Percentiles rank a stretch among this genome's conserved stretches.
Evolutionary conservation across 2,329 filamentous ascomycete genomes (phyloP).

Genomic region (Chaetomiaceae sp.): DNA sequence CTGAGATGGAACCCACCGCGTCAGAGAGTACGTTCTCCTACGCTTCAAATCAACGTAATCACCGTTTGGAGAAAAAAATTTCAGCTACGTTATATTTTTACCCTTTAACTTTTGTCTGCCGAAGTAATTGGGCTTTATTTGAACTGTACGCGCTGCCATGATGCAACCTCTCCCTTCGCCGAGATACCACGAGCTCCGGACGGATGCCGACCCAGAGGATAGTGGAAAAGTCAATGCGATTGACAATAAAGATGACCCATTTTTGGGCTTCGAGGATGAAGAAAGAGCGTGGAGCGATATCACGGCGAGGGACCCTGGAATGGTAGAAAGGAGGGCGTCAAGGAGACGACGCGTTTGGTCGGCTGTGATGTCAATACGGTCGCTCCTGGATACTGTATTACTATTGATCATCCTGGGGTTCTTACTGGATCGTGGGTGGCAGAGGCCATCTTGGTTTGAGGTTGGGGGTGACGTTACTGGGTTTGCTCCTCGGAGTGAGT

Average conservation of each 20-base stretch:
- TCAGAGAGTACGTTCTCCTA: no score
- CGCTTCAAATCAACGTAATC: no score
- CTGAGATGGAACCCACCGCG: no score
- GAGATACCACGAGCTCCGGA: background rate
- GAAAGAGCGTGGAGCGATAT: slow-evolving; percentile 5
- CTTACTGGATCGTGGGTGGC: slow-evolving; percentile 31
- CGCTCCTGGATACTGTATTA: slow-evolving; percentile 35
- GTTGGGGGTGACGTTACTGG: slow-evolving; percentile 38
- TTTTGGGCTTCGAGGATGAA: background rate
- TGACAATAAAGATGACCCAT: background rate
- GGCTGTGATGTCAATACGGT: slow-evolving; percentile 13
- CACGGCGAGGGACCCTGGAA: background rate
- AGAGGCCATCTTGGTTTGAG: slow-evolving; percentile 28
- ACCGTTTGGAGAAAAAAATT: no score
- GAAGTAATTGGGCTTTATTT: no score
- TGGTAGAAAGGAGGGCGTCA: background rate
- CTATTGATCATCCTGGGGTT: slow-evolving; percentile 35
- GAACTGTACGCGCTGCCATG: no score
- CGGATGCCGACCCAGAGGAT: background rate
- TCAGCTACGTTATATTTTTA: no score
- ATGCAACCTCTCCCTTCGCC: slow-evolving; percentile 5
- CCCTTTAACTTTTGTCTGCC: no score
- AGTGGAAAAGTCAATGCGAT: background rate
- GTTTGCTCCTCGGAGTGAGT: slow-evolving; percentile 38
- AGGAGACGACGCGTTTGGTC: background rate